phyloP scores from a whole-genome alignment of 2,329 filamentous ascomycete genomes.

The Fusarium stilboides region DNA sequence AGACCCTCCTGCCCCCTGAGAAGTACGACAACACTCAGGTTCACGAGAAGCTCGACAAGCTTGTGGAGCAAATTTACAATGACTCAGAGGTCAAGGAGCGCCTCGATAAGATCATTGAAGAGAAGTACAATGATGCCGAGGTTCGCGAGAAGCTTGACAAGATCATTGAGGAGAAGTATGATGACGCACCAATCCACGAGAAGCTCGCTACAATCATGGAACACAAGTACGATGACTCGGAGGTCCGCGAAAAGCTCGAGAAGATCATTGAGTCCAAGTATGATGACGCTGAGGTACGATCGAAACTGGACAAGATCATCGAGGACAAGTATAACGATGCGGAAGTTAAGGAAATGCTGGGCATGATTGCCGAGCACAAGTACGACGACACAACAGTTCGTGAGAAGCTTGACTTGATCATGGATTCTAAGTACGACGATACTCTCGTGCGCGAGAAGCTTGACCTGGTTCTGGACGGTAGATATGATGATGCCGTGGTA shows the following conservation, averaged over 20 bases:
- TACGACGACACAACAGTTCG: slow-evolving; percentile 54
- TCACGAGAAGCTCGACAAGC: slow-evolving; percentile 66
- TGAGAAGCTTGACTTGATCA: slow-evolving; percentile 60
- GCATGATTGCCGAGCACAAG: slow-evolving; percentile 43
- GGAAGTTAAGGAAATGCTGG: slow-evolving; percentile 48
- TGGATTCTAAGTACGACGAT: slow-evolving; percentile 54
- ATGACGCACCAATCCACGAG: slow-evolving; percentile 61
- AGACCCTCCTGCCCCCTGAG: slow-evolving; percentile 62
- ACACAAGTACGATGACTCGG: slow-evolving; percentile 45
- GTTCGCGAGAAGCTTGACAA: slow-evolving; percentile 57
- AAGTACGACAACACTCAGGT: slow-evolving; percentile 70
- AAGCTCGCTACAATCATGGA: slow-evolving; percentile 64
- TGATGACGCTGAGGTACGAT: slow-evolving; percentile 50
- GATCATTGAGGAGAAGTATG: slow-evolving; percentile 75
- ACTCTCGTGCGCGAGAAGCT: slow-evolving; percentile 53
- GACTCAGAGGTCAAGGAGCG: slow-evolving; percentile 51
- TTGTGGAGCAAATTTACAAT: slow-evolving; percentile 54
- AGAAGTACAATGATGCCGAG: slow-evolving; percentile 71
- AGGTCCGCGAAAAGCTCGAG: slow-evolving; percentile 45
- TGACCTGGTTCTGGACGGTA: slow-evolving; percentile 45
- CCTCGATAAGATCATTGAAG: slow-evolving; percentile 53
- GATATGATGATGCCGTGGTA: slow-evolving; percentile 66
- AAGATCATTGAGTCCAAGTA: slow-evolving; percentile 54
- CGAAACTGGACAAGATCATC: slow-evolving; percentile 47
- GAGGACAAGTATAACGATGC: slow-evolving; percentile 52